phyloP scores from a whole-genome alignment of 2,329 filamentous ascomycete genomes.

The Fonsecaea pugnacius region DNA sequence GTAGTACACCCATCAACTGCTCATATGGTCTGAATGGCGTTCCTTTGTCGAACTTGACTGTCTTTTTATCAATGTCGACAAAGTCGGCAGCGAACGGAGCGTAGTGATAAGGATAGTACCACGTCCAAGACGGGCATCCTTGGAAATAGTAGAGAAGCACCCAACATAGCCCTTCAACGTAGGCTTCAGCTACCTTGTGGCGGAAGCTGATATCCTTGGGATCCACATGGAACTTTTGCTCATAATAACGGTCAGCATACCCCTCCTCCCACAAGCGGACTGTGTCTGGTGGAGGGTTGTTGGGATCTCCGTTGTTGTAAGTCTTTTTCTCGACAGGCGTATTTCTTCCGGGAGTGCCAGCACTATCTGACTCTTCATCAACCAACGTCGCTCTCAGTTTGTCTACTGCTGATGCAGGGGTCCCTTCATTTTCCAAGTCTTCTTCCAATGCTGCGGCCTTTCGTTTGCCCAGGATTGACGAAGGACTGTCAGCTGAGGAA shows the following conservation, averaged over 20 bases:
- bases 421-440: conserved; percentile 18
- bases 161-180: conserved; percentile 94
- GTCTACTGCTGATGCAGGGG: conserved; percentile 59
- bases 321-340: conserved; percentile 56
- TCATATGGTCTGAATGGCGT: conserved; percentile 89
- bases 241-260: conserved; percentile 93
- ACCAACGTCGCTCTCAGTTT: conserved; percentile 79
- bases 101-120: conserved; percentile 99
- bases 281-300: conserved; percentile 68
- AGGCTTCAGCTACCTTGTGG: conserved; percentile 84
- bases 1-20: conserved; percentile 96
- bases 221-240: conserved; percentile 89
- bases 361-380: conserved; percentile 59
- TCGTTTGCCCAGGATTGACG: conserved; percentile 13
- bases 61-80: conserved; percentile 76
- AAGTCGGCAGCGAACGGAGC: conserved; percentile 97
- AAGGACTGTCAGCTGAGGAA: conserved; percentile 30
- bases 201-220: conserved; percentile 83
- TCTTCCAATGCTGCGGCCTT: conserved; percentile 8
- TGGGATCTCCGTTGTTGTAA: conserved; percentile 43
- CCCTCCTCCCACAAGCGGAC: conserved; percentile 94
- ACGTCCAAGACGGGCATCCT: conserved; percentile 97
- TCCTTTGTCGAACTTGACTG: conserved; percentile 81
- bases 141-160: conserved; percentile 97
- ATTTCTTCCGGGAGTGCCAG: conserved; percentile 62